phyloP scores from a whole-genome alignment of 257 asterid genomes.

The Ilex aquifolium region DNA sequence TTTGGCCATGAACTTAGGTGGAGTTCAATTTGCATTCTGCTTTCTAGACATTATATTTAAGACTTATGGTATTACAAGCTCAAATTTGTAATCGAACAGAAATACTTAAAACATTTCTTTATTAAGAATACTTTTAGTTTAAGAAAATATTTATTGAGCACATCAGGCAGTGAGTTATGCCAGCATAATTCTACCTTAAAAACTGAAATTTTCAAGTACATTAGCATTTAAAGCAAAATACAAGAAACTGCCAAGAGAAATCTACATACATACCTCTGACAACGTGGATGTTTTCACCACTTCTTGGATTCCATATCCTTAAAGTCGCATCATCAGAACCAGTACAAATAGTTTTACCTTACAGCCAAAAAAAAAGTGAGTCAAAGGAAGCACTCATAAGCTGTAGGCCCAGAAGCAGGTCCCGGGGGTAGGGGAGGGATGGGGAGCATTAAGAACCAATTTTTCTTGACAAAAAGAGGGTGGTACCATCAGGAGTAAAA shows the following conservation, averaged over 20 bases:
- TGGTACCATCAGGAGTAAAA: constrained; percentile 91
- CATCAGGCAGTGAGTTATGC: no score
- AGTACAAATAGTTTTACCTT: constrained; percentile 72
- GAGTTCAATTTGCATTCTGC: not conserved
- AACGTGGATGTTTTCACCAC: constrained; percentile 55
- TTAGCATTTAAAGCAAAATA: no score
- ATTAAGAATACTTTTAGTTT: not conserved
- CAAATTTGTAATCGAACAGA: not conserved
- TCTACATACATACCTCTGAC: constrained; percentile 49
- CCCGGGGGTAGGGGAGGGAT: no score
- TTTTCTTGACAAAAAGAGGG: not conserved
- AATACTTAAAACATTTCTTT: not conserved
- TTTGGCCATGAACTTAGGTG: no score
- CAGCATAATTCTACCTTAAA: no score
- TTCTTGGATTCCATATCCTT: constrained; percentile 83
- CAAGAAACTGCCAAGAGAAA: no score
- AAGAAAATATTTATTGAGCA: no score
- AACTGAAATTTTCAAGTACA: no score
- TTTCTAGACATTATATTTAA: not conserved
- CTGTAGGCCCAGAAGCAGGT: not conserved
- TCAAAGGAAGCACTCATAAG: not conserved
- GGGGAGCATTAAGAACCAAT: not conserved
- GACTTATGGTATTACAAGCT: not conserved
- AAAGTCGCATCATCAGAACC: constrained; percentile 92
- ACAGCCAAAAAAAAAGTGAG: constrained; percentile 8